Conservation (phyloP, 495 filamentous ascomycete species). For the Daldinia vernicosa region DNA sequence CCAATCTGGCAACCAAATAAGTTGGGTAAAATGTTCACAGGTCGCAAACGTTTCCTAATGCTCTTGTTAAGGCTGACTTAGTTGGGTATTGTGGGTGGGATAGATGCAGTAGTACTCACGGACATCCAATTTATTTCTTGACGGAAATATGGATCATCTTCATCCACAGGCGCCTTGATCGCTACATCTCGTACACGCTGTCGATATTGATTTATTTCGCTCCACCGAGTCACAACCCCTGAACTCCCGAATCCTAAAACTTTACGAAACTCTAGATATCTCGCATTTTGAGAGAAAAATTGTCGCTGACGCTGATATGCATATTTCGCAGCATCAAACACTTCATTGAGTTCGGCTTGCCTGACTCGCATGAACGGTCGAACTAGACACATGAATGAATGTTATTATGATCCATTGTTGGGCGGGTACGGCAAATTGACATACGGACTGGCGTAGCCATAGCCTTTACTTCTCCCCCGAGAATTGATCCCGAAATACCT, state of each 20-base stretch:
- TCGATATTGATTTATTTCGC: background rate
- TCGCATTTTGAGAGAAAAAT: slow-evolving; percentile 9
- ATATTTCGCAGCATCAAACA: slow-evolving; percentile 7
- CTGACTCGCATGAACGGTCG: slow-evolving; percentile 11
- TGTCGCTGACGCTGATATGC: background rate
- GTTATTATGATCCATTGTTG: background rate
- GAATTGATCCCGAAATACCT: background rate
- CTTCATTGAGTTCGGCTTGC: background rate
- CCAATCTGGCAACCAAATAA: background rate
- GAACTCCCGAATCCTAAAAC: slow-evolving; percentile 30
- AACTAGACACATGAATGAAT: slow-evolving; percentile 16
- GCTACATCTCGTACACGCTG: slow-evolving; percentile 13
- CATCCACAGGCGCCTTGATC: slow-evolving; percentile 16
- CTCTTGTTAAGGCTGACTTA: background rate
- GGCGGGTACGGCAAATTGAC: background rate
- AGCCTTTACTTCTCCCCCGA: background rate
- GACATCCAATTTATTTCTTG: slow-evolving; percentile 26
- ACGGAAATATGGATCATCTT: slow-evolving; percentile 16
- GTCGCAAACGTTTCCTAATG: slow-evolving; percentile 16
- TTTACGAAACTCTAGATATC: slow-evolving; percentile 4
- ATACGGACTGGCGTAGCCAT: slow-evolving; percentile 16
- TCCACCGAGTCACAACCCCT: slow-evolving; percentile 22
- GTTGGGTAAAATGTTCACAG: slow-evolving; percentile 29
- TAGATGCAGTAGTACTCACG: background rate
- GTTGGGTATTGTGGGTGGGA: background rate